phyloP scores from a whole-genome alignment of 169 alveolate genomes.

The Plasmodium yoelii region DNA sequence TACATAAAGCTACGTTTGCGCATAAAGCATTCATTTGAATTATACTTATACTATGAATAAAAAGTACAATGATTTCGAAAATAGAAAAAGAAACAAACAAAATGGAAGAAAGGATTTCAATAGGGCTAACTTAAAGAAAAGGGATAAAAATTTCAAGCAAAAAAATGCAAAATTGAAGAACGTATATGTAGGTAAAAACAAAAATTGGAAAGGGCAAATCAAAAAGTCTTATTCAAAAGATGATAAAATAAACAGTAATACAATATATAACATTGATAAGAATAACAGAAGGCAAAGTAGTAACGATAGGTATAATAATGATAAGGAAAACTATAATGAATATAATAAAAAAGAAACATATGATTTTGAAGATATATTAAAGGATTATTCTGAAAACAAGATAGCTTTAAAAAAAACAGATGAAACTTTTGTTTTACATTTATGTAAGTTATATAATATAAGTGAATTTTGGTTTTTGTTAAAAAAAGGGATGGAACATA shows the following conservation, averaged over 20 bases:
- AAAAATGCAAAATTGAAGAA: constrained; percentile 49
- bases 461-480: constrained; percentile 18
- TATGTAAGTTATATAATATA: constrained; percentile 20
- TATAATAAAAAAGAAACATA: background rate
- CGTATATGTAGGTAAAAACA: constrained; percentile 6
- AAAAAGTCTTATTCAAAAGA: constrained; percentile 15
- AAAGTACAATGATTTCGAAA: background rate
- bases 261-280: background rate
- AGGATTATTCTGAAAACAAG: constrained; percentile 23
- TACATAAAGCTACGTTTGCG: no score
- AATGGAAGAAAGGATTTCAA: constrained; percentile 12
- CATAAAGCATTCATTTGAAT: no score
- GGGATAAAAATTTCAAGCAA: constrained; percentile 32
- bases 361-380: constrained; percentile 29
- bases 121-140: constrained; percentile 29
- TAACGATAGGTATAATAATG: constrained; percentile 16
- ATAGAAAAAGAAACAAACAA: background rate
- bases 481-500: constrained; percentile 42
- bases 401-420: constrained; percentile 51
- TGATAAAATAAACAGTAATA: constrained; percentile 17
- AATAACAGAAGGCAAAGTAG: background rate
- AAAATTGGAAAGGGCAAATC: constrained; percentile 31
- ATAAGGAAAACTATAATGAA: background rate
- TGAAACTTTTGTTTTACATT: constrained; percentile 26
- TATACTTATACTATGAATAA: background rate